phyloP scores from a whole-genome alignment of 768 basidiomycete genomes.

The Kockovaella imperatae region DNA sequence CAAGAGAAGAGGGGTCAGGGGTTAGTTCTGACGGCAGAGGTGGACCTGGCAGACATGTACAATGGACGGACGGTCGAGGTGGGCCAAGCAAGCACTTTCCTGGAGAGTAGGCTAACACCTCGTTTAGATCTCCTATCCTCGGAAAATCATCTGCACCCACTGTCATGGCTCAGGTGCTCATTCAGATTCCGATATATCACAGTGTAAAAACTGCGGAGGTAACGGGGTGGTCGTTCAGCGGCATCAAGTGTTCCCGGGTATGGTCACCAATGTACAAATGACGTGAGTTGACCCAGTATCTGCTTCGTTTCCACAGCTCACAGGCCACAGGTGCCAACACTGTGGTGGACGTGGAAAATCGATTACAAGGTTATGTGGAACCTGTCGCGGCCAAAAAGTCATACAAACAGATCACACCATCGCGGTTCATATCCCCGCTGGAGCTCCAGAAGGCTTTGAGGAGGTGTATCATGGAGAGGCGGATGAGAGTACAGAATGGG shows the following conservation, averaged over 20 bases:
- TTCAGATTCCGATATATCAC: constrained; percentile 75
- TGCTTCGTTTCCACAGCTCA: neutral
- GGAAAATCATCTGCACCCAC: constrained; percentile 88
- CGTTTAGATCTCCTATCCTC: too few species aligned
- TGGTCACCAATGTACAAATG: constrained; percentile 81
- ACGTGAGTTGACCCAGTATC: constrained; percentile 50
- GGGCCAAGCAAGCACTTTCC: too few species aligned
- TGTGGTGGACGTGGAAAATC: constrained; percentile 77
- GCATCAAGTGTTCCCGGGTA: constrained; percentile 94
- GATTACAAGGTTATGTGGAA: constrained; percentile 69
- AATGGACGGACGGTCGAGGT: constrained; percentile 78
- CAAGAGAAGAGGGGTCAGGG: constrained; percentile 45
- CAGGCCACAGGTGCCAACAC: constrained; percentile 51
- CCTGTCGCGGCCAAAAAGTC: constrained; percentile 74
- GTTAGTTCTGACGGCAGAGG: constrained; percentile 52
- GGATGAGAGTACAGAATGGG: constrained; percentile 93
- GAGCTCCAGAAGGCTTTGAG: constrained; percentile 89
- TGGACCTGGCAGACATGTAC: constrained; percentile 80
- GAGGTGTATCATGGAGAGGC: constrained; percentile 92
- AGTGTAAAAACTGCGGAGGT: constrained; percentile 77
- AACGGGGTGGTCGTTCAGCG: constrained; percentile 74
- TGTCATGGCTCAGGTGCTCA: constrained; percentile 94
- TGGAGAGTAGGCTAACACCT: too few species aligned
- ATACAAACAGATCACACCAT: constrained; percentile 72
- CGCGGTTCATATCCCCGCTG: constrained; percentile 74